Evolutionary conservation across 495 filamentous ascomycete species (phyloP).

Genomic region (Viridothelium virens): DNA sequence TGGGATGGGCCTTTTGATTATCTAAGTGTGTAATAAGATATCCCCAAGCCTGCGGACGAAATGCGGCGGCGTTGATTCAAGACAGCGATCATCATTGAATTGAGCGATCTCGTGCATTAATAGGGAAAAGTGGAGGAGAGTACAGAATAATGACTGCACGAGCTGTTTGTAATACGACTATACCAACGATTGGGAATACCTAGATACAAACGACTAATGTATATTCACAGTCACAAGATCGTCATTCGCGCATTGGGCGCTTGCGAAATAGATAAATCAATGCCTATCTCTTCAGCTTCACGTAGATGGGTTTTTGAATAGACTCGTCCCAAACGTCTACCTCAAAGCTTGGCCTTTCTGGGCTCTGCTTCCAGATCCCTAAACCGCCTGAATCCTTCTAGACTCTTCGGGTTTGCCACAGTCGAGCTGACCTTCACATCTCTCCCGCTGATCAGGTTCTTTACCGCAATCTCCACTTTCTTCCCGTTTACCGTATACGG

Average conservation of each 20-base stretch:
- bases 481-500: conserved; percentile 78
- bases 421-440: conserved; percentile 69
- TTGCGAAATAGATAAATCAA: too few relatives aligned
- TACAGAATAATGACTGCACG: too few relatives aligned
- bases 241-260: neutral
- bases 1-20: neutral
- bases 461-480: conserved; percentile 79
- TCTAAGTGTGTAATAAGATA: neutral
- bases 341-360: conserved; percentile 19
- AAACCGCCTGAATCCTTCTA: conserved; percentile 22
- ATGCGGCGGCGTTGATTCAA: too few relatives aligned
- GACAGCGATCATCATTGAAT: too few relatives aligned
- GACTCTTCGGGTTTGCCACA: conserved; percentile 53
- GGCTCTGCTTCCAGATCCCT: conserved; percentile 23
- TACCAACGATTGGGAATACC: neutral
- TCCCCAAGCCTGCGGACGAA: too few relatives aligned
- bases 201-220: conserved; percentile 8
- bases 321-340: neutral
- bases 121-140: too few relatives aligned
- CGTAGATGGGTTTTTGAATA: neutral
- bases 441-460: conserved; percentile 72
- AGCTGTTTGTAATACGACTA: too few relatives aligned
- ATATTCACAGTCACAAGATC: neutral
- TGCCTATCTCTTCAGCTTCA: neutral
- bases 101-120: too few relatives aligned